Percentiles rank a stretch among this genome's conserved stretches.
Evolutionary conservation across 1,284 basidiomycete species (phyloP).

Genomic region (Pyrrhoderma noxium): DNA sequence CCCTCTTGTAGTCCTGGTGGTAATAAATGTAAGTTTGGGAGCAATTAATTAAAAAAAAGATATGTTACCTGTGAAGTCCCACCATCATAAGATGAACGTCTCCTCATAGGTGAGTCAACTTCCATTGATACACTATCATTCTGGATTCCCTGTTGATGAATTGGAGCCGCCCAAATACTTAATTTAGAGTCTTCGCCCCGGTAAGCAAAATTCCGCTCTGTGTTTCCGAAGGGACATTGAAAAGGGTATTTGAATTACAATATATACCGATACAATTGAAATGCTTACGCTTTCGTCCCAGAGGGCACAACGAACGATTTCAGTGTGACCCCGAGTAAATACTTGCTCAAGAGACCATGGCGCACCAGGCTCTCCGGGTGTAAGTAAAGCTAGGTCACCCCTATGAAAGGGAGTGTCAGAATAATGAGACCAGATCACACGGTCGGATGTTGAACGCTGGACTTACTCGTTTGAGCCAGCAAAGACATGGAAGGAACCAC

Average conservation of each 20-base stretch:
- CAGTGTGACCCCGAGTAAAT: conserved; percentile 46
- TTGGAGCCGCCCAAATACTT: conserved; percentile 38
- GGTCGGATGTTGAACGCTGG: background rate
- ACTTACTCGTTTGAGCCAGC: conserved; percentile 57
- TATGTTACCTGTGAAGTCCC: conserved; percentile 6
- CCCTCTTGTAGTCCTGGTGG: conserved; percentile 8
- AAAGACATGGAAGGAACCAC: conserved; percentile 36
- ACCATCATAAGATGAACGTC: conserved; percentile 26
- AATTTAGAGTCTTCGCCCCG: conserved; percentile 59
- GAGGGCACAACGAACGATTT: conserved; percentile 48
- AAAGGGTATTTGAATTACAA: conserved; percentile 9
- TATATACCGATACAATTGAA: conserved; percentile 8
- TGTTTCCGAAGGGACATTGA: background rate
- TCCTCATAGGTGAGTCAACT: conserved; percentile 22
- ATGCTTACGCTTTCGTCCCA: conserved; percentile 46
- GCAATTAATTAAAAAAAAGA: background rate
- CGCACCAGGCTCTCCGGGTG: conserved; percentile 33
- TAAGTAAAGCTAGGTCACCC: conserved; percentile 51
- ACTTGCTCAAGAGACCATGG: conserved; percentile 45
- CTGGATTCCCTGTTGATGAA: background rate
- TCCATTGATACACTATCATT: conserved; percentile 18
- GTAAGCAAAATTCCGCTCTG: conserved; percentile 45
- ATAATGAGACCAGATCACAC: too few relatives aligned
- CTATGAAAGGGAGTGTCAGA: too few relatives aligned
- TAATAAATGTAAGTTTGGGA: background rate